Base-by-base conservation (phyloP, 805 yeast genomes). In the Kuraishia hungarica region DNA sequence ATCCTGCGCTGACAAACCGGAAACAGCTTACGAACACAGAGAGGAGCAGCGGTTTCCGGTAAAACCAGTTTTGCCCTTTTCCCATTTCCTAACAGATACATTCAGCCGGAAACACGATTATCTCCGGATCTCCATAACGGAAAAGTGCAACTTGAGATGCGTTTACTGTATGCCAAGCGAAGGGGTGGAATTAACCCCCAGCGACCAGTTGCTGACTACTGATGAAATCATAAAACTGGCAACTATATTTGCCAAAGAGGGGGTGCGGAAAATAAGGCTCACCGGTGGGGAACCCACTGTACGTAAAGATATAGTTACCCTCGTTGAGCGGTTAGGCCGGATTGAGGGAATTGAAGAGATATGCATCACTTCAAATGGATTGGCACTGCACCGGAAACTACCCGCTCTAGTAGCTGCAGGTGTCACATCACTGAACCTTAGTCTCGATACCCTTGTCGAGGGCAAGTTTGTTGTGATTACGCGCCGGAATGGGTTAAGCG, bases 271-370 rank as follows among this genome's bases (percentile, higher is more conserved):
- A 61, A 74, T 80, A 21, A 61, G 84, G 51, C 65, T 80, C 17
- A 80, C 84, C 0, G 84, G 84, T 10, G 84, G 84, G 17, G 84
- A 80, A 61, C 84, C 84, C 0, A 77, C 82, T 0, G 80, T 80
- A 6, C 63, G 84, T 21, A 74, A 71, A 55, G 84, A 80, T 58
- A 71, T 80, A 39, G 68, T 79, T 50, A 77, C 72, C 3, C 63
- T 80, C 4, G 78, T 78, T 8, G 57, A 59, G 29, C 62, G 67
- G 29, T 60, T 80, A 39, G 71, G 76, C 48, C 52, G 59, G 26
- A 58, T 79, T 2, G 59, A 60, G n/a, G 82, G 80, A 0, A 62
- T 79, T 10, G 61, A 75, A 39, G 81, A 79, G 55, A 68, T 80
- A 5, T 79, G 82, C 43, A 70, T 79, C 49, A 80, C 84, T 1